A percentile compares a stretch with the other conserved stretches of the same genome.
These are phyloP conservation scores for Thymus quinquecostatus DNA, from an alignment of 257 asterid genomes.

Conservation along the genomic window DNA sequence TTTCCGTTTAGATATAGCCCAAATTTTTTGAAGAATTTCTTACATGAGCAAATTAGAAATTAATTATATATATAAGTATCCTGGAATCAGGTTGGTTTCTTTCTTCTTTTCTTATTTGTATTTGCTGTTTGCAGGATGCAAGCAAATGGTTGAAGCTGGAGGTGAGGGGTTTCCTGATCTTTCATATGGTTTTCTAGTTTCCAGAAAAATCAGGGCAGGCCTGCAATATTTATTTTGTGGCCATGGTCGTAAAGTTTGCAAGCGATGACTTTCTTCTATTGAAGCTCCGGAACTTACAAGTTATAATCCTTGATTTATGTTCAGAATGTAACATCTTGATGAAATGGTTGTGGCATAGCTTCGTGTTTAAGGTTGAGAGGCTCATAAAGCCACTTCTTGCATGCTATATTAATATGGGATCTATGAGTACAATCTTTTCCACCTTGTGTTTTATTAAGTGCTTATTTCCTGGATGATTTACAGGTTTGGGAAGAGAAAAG, in stretches of 20 bases:
- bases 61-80: neutral
- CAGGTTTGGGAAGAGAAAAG: constrained; percentile 54
- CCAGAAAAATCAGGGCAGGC: neutral
- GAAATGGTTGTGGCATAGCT: neutral
- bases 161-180: constrained; percentile 39
- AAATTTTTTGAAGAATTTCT: neutral
- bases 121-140: constrained; percentile 47
- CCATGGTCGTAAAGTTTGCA: neutral
- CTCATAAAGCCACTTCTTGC: constrained; percentile 1
- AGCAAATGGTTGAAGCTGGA: constrained; percentile 58
- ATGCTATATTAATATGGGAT: neutral
- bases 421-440: neutral
- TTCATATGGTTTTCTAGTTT: constrained; percentile 1
- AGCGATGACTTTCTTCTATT: neutral
- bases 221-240: neutral
- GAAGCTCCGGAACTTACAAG: neutral
- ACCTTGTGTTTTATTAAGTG: constrained; percentile 1
- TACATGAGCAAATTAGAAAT: too few relatives aligned
- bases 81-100: constrained; percentile 5
- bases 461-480: constrained; percentile 13
- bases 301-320: constrained; percentile 3
- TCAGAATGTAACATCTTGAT: constrained; percentile 4
- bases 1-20: constrained; percentile 13
- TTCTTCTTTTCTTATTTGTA: constrained; percentile 20
- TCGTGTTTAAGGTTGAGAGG: neutral